A percentile compares a stretch with the other conserved stretches of the same genome.
Evolutionary conservation across 2,329 filamentous ascomycete species (phyloP).

Genomic region (Anthostomella pinea): DNA sequence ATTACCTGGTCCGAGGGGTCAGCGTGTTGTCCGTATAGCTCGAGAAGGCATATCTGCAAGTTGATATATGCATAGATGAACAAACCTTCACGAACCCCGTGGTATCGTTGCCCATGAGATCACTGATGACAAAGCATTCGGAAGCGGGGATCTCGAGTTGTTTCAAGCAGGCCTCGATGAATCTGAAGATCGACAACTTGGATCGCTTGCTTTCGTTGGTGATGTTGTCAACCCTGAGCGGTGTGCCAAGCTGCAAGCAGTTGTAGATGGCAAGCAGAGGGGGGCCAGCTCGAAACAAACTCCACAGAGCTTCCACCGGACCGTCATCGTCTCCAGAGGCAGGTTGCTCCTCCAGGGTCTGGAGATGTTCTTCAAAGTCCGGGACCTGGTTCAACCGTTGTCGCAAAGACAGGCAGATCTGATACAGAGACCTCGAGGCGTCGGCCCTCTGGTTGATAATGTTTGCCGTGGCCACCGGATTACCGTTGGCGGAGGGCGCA

Average conservation of each 20-base stretch:
- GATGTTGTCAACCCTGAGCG: conserved; percentile 64
- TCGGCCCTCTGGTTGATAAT: conserved; percentile 98
- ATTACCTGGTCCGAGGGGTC: conserved; percentile 59
- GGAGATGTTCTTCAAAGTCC: conserved; percentile 72
- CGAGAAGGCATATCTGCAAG: too few species aligned
- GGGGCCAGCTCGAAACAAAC: conserved; percentile 76
- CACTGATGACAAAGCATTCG: conserved; percentile 88
- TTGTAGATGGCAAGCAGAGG: conserved; percentile 91
- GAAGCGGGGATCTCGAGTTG: conserved; percentile 75
- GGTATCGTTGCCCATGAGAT: conserved; percentile 90
- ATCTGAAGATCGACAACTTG: conserved; percentile 88
- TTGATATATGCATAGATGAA: conserved; percentile 9
- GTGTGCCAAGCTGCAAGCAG: conserved; percentile 67
- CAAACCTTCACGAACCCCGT: conserved; percentile 92
- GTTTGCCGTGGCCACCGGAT: conserved; percentile 77
- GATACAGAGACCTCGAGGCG: conserved; percentile 86
- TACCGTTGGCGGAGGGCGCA: conserved; percentile 48
- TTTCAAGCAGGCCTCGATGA: conserved; percentile 82
- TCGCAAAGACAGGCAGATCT: conserved; percentile 86
- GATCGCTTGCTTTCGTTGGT: conserved; percentile 69
- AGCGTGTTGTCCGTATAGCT: too few species aligned
- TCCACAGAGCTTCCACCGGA: conserved; percentile 89
- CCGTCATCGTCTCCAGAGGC: conserved; percentile 61
- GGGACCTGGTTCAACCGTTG: conserved; percentile 80
- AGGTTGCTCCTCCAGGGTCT: conserved; percentile 67